phyloP scores from a whole-genome alignment of 495 filamentous ascomycete genomes.

The Amniculicola lignicola region DNA sequence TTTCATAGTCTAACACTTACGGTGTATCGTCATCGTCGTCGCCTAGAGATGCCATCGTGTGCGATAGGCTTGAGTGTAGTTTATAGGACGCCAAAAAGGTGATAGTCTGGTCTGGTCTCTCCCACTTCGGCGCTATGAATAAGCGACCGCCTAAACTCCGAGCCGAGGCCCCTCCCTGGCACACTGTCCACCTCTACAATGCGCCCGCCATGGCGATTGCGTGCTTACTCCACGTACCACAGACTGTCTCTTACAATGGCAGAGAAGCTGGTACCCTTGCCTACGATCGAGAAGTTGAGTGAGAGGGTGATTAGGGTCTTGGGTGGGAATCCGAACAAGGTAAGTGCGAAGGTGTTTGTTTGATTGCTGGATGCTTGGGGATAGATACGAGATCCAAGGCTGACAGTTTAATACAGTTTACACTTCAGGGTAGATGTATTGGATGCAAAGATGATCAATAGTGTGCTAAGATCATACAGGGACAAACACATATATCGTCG shows the following conservation, averaged over 20 bases:
- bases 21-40: constrained; percentile 28
- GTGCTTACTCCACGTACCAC: constrained; percentile 17
- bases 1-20: constrained; percentile 15
- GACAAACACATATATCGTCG: constrained; percentile 47
- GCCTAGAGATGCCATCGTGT: constrained; percentile 14
- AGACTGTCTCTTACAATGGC: constrained; percentile 32
- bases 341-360: constrained; percentile 7
- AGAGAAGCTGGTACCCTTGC: constrained; percentile 34
- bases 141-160: constrained; percentile 32
- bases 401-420: too few relatives aligned
- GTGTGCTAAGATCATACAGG: too few relatives aligned
- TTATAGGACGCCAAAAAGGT: neutral
- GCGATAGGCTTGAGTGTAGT: neutral
- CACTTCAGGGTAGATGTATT: constrained; percentile 46
- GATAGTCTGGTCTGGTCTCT: neutral
- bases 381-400: neutral
- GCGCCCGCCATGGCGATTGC: constrained; percentile 23
- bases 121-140: constrained; percentile 20
- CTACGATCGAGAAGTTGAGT: constrained; percentile 39
- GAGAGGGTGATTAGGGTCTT: constrained; percentile 41
- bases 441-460: too few relatives aligned
- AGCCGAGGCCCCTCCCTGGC: constrained; percentile 7
- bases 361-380: neutral
- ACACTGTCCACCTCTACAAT: too few relatives aligned
- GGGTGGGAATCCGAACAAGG: constrained; percentile 46